These are phyloP conservation scores for Fusarium clavum DNA, from an alignment of 2,329 filamentous ascomycete genomes.

Conservation along the genomic window DNA sequence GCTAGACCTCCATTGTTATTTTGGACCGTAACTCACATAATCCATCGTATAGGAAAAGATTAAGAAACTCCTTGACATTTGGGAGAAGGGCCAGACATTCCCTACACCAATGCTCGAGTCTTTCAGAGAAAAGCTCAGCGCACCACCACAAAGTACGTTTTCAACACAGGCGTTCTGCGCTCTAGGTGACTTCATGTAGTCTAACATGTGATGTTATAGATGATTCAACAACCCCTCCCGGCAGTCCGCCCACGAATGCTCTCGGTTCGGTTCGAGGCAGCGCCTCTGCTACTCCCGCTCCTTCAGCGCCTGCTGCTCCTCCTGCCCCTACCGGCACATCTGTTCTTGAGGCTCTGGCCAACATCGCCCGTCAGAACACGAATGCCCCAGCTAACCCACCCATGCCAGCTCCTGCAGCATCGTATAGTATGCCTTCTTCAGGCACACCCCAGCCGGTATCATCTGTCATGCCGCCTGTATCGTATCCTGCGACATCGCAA, in stretches of 20 bases:
- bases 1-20: constrained; percentile 23
- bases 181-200: constrained; percentile 36
- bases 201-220: constrained; percentile 64
- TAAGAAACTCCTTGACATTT: constrained; percentile 92
- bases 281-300: constrained; percentile 30
- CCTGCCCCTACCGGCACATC: constrained; percentile 62
- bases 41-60: constrained; percentile 85
- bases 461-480: constrained; percentile 47
- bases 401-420: constrained; percentile 56
- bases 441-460: constrained; percentile 50
- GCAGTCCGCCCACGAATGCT: constrained; percentile 65
- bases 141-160: constrained; percentile 73
- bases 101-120: constrained; percentile 80
- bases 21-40: constrained; percentile 54
- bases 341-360: constrained; percentile 83
- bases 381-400: constrained; percentile 57
- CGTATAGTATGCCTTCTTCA: constrained; percentile 53
- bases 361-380: constrained; percentile 81
- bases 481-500: constrained; percentile 61
- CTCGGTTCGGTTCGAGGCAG: constrained; percentile 54
- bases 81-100: constrained; percentile 96
- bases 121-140: constrained; percentile 84
- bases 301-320: constrained; percentile 52
- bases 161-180: not conserved
- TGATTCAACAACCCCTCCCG: constrained; percentile 77